These are phyloP conservation scores for Vicia sativa DNA, from an alignment of 306 rosid genomes.

Conservation along the genomic window DNA sequence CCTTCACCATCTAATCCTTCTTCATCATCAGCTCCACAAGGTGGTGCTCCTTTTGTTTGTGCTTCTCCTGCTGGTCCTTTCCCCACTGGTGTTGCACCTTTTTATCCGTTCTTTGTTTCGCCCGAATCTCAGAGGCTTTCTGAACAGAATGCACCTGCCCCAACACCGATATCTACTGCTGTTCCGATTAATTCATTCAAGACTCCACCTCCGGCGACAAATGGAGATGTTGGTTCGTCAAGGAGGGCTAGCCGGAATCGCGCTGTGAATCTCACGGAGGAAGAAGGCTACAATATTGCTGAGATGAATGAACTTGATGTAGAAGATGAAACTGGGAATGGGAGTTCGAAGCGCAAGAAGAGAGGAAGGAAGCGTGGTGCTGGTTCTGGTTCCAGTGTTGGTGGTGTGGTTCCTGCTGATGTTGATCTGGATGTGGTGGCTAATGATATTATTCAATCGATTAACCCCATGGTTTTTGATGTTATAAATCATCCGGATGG, in stretches of 20 bases:
- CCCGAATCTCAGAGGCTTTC: constrained; percentile 56
- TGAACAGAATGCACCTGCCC: constrained; percentile 47
- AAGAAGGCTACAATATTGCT: constrained; percentile 47
- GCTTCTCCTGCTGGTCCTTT: constrained; percentile 91
- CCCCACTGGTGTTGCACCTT: constrained; percentile 74
- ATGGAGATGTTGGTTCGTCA: constrained; percentile 48
- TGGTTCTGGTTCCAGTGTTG: constrained; percentile 20
- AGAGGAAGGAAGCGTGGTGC: constrained; percentile 38
- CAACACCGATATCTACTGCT: constrained; percentile 53
- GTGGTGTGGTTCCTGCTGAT: constrained; percentile 27
- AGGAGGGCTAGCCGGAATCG: constrained; percentile 37
- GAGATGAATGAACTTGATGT: constrained; percentile 33
- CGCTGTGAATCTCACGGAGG: constrained; percentile 35
- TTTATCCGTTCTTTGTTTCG: constrained; percentile 70
- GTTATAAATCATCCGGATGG: constrained; percentile 60
- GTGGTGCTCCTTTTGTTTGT: constrained; percentile 83
- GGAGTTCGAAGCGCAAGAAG: constrained; percentile 52
- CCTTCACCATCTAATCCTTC: constrained; percentile 67
- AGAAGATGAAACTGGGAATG: constrained; percentile 46
- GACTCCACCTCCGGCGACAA: constrained; percentile 58
- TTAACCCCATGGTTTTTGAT: constrained; percentile 50
- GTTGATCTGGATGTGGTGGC: constrained; percentile 57
- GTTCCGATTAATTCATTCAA: constrained; percentile 74
- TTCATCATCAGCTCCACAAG: constrained; percentile 64
- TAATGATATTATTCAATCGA: constrained; percentile 51